Percentiles rank a stretch among this genome's conserved stretches.
Evolutionary conservation across 352 stramenopile genomes (phyloP).

Genomic region (Phytophthora syringae): DNA sequence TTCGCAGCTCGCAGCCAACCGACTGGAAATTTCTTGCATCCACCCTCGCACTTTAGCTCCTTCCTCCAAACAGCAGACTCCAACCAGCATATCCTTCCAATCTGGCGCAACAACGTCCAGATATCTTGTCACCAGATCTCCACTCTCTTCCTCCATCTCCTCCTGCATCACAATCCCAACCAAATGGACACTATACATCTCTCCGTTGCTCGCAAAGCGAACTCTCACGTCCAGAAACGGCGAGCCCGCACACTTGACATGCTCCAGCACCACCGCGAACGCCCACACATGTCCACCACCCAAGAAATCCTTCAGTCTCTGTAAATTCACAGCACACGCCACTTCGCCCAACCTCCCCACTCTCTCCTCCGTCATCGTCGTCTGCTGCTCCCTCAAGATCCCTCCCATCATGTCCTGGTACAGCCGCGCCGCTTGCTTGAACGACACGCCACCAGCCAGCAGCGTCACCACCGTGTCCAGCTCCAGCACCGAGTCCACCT

Average conservation of each 20-base stretch:
- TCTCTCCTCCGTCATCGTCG: conserved; percentile 3
- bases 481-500: conserved; percentile 17
- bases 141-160: conserved; percentile 5
- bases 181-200: conserved; percentile 28
- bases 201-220: conserved; percentile 26
- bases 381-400: conserved; percentile 9
- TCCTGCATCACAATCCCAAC: conserved; percentile 25
- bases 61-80: conserved; percentile 17
- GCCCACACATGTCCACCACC: conserved; percentile 16
- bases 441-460: conserved; percentile 25
- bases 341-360: conserved; percentile 20
- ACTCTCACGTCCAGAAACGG: conserved; percentile 32
- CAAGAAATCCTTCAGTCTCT: conserved; percentile 27
- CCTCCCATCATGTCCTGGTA: conserved; percentile 16
- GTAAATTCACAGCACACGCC: conserved; percentile 30
- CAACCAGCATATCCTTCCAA: conserved; percentile 27
- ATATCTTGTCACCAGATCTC: conserved; percentile 24
- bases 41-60: conserved; percentile 2
- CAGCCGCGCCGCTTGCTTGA: conserved; percentile 22
- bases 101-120: conserved; percentile 25
- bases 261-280: conserved; percentile 26
- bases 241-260: conserved; percentile 14
- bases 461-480: conserved; percentile 20
- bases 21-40: conserved; percentile 13
- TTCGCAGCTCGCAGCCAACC: conserved; percentile 19